phyloP scores from a whole-genome alignment of 208 protist genomes.

The Trypanosoma scelopori region DNA sequence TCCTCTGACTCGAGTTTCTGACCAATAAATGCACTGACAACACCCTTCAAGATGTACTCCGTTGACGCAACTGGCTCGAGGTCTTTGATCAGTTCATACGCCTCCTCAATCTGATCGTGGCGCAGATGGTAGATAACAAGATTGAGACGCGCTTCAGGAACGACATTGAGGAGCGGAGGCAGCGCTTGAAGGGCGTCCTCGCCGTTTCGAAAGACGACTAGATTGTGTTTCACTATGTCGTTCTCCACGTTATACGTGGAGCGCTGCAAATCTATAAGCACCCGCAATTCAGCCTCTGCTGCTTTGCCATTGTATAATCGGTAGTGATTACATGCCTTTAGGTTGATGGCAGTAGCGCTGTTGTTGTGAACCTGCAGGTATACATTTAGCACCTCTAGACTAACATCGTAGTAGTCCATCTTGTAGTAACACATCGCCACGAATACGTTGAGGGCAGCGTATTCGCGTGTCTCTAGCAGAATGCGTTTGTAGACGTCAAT shows the following conservation, averaged over 20 bases:
- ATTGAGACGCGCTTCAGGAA: slow-evolving; percentile 96
- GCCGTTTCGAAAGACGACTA: slow-evolving; percentile 96
- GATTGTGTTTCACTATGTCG: slow-evolving; percentile 96
- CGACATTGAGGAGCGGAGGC: slow-evolving; percentile 89
- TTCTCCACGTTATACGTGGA: slow-evolving; percentile 90
- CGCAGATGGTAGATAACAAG: slow-evolving; percentile 96
- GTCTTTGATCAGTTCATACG: slow-evolving; percentile 95
- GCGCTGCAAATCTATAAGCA: slow-evolving; percentile 87
- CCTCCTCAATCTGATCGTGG: slow-evolving; percentile 93
- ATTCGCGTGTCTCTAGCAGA: slow-evolving; percentile 93
- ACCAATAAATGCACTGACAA: slow-evolving; percentile 92
- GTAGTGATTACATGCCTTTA: slow-evolving; percentile 97
- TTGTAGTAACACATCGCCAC: slow-evolving; percentile 98
- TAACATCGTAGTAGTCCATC: slow-evolving; percentile 97
- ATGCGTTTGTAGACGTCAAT: slow-evolving; percentile 98
- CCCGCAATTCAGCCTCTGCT: slow-evolving; percentile 92
- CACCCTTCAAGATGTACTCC: slow-evolving; percentile 96
- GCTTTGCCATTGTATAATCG: slow-evolving; percentile 93
- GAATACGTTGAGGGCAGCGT: slow-evolving; percentile 95
- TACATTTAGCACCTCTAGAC: slow-evolving; percentile 87
- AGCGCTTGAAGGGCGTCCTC: slow-evolving; percentile 96
- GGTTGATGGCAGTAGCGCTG: slow-evolving; percentile 95
- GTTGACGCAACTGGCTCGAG: slow-evolving; percentile 89
- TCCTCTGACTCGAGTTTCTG: slow-evolving; percentile 91
- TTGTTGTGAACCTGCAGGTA: slow-evolving; percentile 92